Evolutionary conservation across 2,329 filamentous ascomycete species (phyloP), one percentile per base, ranked within the genome.

Genomic region (Amphichorda felina): DNA sequence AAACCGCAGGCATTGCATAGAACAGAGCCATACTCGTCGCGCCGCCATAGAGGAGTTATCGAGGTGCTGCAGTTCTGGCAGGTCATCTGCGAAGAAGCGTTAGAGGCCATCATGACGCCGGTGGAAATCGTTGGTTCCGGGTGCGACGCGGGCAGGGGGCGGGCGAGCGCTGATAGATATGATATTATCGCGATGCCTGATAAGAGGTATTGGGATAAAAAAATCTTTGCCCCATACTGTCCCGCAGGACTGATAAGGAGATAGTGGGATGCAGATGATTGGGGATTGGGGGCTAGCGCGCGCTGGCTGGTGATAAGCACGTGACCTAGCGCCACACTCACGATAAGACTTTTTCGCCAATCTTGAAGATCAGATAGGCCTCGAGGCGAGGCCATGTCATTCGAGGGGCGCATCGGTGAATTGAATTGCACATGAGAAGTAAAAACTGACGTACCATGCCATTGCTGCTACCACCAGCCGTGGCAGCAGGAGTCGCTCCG

Each of bases 1-100:
- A 98, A 73, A 40, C 91, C 91, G 61, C 91, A 98, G 51, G 91
- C 91, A 64, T 98, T 98, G 77, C 91, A 98, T 35, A 98, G 81
- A 26, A 98, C 89, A 1, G 87, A 82, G 46, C 91, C 91, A 50
- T 82, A 77, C 66, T 98, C 91, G 70, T 98, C 91, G 65, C 91
- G 82, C 50, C 91, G 84, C 91, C 91, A 98, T 55, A 98, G 67
- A 29, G 91, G 91, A 31, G 91, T 98, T 35, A 88, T 96, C 29
- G 86, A 94, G 30, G 91, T 98, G 44, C 77, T 76, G 63, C 91
- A 98, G 59, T 98, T 98, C 59, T 94, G 85, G 61, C 91, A 98
- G 46, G 88, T 84, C 44, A 89, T 88, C 87, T 96, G 81, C 65
- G 77, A 70, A 38, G 66, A 63, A 66, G 75, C 69, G 60, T 75